Base-by-base conservation (phyloP, 2,329 filamentous ascomycete genomes). In the Ceratocystis eucalypticola region DNA sequence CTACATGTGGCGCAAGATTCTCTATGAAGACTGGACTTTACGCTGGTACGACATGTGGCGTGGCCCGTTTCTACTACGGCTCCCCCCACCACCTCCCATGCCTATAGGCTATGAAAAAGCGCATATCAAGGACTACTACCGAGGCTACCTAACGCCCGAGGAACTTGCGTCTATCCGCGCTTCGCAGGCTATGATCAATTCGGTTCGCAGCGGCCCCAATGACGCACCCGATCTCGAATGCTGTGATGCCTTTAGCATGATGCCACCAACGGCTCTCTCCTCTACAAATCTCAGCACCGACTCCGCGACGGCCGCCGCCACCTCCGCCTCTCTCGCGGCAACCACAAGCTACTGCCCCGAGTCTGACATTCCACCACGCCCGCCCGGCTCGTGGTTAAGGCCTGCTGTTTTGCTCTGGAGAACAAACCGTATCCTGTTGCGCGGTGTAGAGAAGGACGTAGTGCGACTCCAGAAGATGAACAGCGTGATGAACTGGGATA, bases 21-120 rank as follows among this genome's bases (percentile, higher is more conserved):
- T 82, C 69, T 74, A 76, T 61, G 77, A 81, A 50, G 82, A 84
- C 70, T 81, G 79, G 76, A 76, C 77, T 17, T 71, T 84, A 5
- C 78, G 76, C 67, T 77, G 76, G 74, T 81, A 78, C 70, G 75
- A 82, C 64, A 71, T 79, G 41, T 74, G 79, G 69, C 73, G 76
- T 10, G 82, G 82, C 0, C 80, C 79, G 12, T 72, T 78, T 44
- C 75, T 82, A 0, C 75, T 80, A 10, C 72, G 70, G 28, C 76
- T 78, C 17, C 71, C 74, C 15, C 71, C 72, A 0, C 74, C 75
- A 0, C 75, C 75, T 0, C 72, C 75, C 0, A 74, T 74, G 2
- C 75, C 75, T 0, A 63, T 67, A 64, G 77, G 76, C 6, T 78
- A 76, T 61, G 69, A 72, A 62, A 80, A 80, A 68, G 77, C 74